Evolutionary conservation across 495 filamentous ascomycete genomes (phyloP), one percentile per base, ranked within the genome.

Genomic region (Daldinia decipiens): DNA sequence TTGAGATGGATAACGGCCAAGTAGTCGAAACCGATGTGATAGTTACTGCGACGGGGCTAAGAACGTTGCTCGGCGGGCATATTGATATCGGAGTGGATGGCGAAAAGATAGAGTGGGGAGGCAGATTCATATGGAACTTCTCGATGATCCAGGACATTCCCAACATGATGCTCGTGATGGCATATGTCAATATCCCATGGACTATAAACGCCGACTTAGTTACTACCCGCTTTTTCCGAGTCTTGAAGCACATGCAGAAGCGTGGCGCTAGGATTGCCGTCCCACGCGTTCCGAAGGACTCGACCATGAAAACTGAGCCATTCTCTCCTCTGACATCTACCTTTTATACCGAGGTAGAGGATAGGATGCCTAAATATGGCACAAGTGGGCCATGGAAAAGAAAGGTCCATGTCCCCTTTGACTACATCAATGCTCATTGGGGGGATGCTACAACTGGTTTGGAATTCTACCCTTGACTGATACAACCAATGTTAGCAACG

Each of bases 11-110:
- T 31, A 84, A 84, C 0, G 91, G 89, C 17, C 81, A 86, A 52
- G 76, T 74, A 0, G 72, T 94, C 3, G 81, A 87, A 1, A 87
- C 89, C 0, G 91, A 94, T 78, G 87, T 91, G 71, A 91, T 94
- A 74, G 78, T 94, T 66, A 91, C 90, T 0, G 91, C 92, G 0
- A 95, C 92, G 0, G 92, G 92, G 1, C 80, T 95, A 1, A 83
- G 84, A 47, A 72, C 92, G 45, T 78, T 79, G 19, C 74, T 92
- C 8, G 84, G 85, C 0, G 85, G 85, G 24, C 81, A 82, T 5
- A 78, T 87, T 4, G 58, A 69, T 0, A 58, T 91, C 13, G 72
- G 73, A 3, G 86, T 92, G 0, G 87, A 92, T 72, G 86, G 84
- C n/a, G 62, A 81, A 21, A 80, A 80, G 19, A 57, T 88, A 34